These are phyloP conservation scores for Lagerstroemia speciosa DNA, from an alignment of 345 rosid genomes.

Conservation along the genomic window DNA sequence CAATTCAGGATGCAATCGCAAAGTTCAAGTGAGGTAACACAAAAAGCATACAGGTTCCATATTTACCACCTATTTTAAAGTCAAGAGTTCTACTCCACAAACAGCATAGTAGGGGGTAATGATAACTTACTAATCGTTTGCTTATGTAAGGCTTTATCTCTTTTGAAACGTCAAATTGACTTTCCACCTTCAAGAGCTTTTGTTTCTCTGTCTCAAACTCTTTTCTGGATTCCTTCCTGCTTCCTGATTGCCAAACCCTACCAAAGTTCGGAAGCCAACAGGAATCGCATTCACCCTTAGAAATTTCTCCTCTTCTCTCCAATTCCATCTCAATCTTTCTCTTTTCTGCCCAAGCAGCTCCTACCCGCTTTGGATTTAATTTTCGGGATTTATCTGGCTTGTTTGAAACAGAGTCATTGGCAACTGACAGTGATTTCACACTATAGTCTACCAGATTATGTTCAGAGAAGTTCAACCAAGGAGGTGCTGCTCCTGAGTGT, in stretches of 20 bases:
- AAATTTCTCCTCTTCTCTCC: conserved; percentile 68
- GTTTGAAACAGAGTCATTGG: conserved; percentile 19
- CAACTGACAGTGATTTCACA: conserved; percentile 21
- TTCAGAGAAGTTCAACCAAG: conserved; percentile 60
- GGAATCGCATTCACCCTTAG: conserved; percentile 33
- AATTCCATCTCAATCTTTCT: conserved; percentile 79
- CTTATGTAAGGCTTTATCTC: conserved; percentile 59
- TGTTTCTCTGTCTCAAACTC: conserved; percentile 72
- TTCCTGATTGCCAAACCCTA: conserved; percentile 95
- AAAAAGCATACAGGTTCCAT: background rate
- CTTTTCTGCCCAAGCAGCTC: conserved; percentile 95
- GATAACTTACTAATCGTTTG: conserved; percentile 56
- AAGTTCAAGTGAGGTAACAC: background rate
- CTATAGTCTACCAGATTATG: conserved; percentile 24
- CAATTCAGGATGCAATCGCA: too few species aligned
- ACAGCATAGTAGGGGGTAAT: background rate
- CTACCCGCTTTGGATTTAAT: conserved; percentile 80
- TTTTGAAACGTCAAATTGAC: conserved; percentile 34
- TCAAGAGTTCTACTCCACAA: background rate
- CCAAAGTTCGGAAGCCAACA: conserved; percentile 96
- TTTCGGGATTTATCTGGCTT: conserved; percentile 40
- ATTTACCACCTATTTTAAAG: background rate
- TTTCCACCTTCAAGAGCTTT: conserved; percentile 37
- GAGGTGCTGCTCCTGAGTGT: conserved; percentile 77
- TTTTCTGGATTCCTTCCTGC: conserved; percentile 78